Percentiles rank a stretch among this genome's conserved stretches.
These are phyloP conservation scores for Fomitopsis schrenkii DNA, from an alignment of 1,284 basidiomycete genomes.

Conservation along the genomic window DNA sequence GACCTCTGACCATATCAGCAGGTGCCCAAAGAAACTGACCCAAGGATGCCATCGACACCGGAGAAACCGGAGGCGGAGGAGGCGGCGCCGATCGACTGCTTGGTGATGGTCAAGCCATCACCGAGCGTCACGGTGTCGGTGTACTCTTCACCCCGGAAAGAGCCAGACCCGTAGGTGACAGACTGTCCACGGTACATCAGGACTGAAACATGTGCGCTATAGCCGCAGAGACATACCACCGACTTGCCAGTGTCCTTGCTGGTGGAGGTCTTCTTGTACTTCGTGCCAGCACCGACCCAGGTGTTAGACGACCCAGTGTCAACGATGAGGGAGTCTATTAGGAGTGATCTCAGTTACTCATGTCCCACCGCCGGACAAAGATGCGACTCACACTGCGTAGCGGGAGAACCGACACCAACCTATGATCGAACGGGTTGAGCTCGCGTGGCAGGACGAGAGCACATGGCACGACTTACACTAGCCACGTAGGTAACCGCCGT, in stretches of 20 bases:
- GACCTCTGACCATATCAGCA: neutral
- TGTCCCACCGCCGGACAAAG: neutral
- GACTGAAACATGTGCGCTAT: neutral
- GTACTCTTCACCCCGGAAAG: constrained; percentile 45
- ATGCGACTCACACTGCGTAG: constrained; percentile 27
- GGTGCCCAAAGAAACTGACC: constrained; percentile 20
- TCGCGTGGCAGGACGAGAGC: too few relatives aligned
- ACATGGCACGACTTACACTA: constrained; percentile 13
- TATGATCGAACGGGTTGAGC: constrained; percentile 1
- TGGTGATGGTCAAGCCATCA: constrained; percentile 25
- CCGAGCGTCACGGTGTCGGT: constrained; percentile 37
- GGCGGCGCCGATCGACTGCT: constrained; percentile 60
- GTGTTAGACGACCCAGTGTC: constrained; percentile 50
- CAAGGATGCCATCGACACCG: constrained; percentile 52
- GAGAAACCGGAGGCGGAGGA: constrained; percentile 32
- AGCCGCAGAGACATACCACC: constrained; percentile 34
- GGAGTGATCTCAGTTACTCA: neutral
- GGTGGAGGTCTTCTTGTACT: constrained; percentile 47
- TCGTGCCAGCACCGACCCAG: constrained; percentile 55
- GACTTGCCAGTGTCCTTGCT: constrained; percentile 30
- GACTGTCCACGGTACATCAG: constrained; percentile 26
- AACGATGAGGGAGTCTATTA: constrained; percentile 25
- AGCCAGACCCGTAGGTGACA: constrained; percentile 50
- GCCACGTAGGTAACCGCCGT: constrained; percentile 28
- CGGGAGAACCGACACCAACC: constrained; percentile 32